Evolutionary conservation across 345 rosid genomes (phyloP).

Genomic region (Brassica napus): DNA sequence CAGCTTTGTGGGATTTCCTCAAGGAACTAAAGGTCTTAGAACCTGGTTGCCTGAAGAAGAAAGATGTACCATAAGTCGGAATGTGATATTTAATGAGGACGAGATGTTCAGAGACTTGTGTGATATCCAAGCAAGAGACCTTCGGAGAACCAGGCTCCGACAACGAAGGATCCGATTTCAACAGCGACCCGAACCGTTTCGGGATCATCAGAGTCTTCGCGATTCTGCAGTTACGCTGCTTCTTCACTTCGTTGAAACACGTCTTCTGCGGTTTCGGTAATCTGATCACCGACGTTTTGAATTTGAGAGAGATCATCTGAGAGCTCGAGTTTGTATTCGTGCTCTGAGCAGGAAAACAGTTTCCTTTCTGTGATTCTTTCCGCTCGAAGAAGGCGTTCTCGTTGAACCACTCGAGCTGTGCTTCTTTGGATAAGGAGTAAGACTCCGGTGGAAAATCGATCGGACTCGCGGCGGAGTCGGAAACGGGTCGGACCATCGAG

Average conservation of each 20-base stretch:
- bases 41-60: not conserved
- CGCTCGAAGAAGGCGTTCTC: not conserved
- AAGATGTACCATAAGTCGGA: not conserved
- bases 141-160: not conserved
- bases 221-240: not conserved
- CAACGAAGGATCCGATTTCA: not conserved
- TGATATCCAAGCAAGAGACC: not conserved
- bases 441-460: not conserved
- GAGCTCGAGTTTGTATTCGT: not conserved
- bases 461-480: not conserved
- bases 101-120: not conserved
- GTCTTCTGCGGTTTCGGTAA: not conserved
- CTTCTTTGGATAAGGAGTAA: not conserved
- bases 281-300: not conserved
- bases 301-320: not conserved
- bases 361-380: not conserved
- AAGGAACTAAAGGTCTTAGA: not conserved
- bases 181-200: not conserved
- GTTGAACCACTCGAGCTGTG: not conserved
- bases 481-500: not conserved
- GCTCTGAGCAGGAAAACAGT: not conserved
- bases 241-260: not conserved
- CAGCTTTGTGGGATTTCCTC: not conserved
- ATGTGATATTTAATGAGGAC: not conserved
- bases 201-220: not conserved